Percentiles rank a stretch among this genome's conserved stretches.
Conservation (phyloP, 305 asterid species). For the Petunia hybrid region DNA sequence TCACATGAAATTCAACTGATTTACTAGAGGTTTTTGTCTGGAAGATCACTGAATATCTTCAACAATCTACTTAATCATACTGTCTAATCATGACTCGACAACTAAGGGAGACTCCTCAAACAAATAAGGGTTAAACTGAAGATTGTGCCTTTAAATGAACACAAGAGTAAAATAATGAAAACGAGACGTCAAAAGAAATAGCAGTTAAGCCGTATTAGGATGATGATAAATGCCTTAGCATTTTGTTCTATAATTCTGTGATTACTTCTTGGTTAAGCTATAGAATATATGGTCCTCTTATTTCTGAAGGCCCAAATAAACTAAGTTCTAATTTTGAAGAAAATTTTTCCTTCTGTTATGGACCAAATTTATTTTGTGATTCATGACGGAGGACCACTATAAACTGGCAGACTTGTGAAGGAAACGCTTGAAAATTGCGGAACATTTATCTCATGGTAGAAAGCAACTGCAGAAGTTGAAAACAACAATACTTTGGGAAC, state of each 20-base stretch:
- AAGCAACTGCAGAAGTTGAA: constrained; percentile 7
- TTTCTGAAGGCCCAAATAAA: neutral
- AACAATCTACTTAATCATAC: neutral
- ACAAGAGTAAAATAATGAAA: constrained; percentile 13
- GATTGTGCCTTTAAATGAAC: neutral
- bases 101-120: neutral
- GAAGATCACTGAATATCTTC: constrained; percentile 10
- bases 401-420: neutral
- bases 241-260: neutral
- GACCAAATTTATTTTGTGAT: neutral
- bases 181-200: neutral
- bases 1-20: neutral
- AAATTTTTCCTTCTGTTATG: neutral
- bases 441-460: constrained; percentile 10
- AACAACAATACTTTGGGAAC: neutral
- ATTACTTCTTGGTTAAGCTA: neutral
- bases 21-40: neutral
- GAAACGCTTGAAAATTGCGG: neutral
- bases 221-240: constrained; percentile 7
- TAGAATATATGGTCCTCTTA: neutral
- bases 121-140: neutral
- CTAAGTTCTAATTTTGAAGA: neutral
- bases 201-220: neutral
- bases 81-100: neutral
- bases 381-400: neutral